These are phyloP conservation scores for Auricularia cornea DNA, from an alignment of 768 basidiomycete genomes.

Conservation along the genomic window DNA sequence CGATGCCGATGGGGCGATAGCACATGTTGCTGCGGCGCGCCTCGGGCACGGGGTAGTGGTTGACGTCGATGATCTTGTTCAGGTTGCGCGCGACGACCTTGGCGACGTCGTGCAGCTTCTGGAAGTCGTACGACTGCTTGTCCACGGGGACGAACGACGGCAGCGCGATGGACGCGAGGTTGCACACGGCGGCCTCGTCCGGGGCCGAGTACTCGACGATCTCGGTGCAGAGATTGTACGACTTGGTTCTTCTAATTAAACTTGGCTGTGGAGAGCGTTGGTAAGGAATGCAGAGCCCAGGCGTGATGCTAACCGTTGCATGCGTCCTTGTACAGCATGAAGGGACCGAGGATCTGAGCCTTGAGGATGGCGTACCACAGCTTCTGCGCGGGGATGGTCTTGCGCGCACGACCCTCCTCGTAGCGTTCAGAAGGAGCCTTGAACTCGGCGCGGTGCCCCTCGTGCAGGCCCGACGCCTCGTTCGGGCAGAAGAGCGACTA, in stretches of 20 bases:
- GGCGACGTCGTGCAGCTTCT: conserved; percentile 86
- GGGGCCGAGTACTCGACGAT: conserved; percentile 98
- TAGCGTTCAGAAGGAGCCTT: conserved; percentile 79
- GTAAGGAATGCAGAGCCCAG: too few relatives aligned
- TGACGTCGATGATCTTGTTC: conserved; percentile 88
- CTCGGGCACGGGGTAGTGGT: conserved; percentile 91
- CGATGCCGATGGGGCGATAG: conserved; percentile 94
- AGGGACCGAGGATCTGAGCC: conserved; percentile 92
- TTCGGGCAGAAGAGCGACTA: conserved; percentile 99
- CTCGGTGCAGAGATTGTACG: conserved; percentile 97
- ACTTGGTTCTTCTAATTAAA: conserved; percentile 99
- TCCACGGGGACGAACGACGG: conserved; percentile 86
- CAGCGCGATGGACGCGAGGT: conserved; percentile 92
- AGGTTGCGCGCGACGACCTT: conserved; percentile 92
- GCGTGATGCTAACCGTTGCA: conserved; percentile 55
- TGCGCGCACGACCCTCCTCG: conserved; percentile 85
- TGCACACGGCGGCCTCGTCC: conserved; percentile 97
- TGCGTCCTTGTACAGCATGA: conserved; percentile 98
- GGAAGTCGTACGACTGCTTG: conserved; percentile 80
- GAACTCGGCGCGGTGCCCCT: conserved; percentile 86
- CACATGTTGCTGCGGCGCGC: conserved; percentile 92
- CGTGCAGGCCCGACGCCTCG: conserved; percentile 83
- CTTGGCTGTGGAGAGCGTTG: conserved; percentile 54
- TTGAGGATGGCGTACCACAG: conserved; percentile 97
- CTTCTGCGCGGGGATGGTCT: conserved; percentile 88